A percentile compares a stretch with the other conserved stretches of the same genome.
These are phyloP conservation scores for Chaetoscypha palmicola DNA, from an alignment of 2,329 filamentous ascomycete genomes.

Conservation along the genomic window DNA sequence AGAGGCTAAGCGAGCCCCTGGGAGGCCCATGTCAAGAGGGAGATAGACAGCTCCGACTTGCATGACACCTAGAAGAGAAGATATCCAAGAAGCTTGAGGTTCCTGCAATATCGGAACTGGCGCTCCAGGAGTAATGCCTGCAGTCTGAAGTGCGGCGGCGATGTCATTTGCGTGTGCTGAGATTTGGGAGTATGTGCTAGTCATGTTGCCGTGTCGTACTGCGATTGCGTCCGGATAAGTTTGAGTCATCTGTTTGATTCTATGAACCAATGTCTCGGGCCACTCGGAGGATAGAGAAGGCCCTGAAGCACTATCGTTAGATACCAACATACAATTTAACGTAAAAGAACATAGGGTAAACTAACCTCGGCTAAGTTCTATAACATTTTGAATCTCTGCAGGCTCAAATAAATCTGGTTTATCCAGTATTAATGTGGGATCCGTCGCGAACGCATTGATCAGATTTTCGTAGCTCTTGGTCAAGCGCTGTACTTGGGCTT, in stretches of 20 bases:
- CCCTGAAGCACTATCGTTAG: too few relatives aligned
- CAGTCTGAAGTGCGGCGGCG: conserved; percentile 24
- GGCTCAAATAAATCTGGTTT: too few relatives aligned
- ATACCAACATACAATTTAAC: too few relatives aligned
- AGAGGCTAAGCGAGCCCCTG: conserved; percentile 15
- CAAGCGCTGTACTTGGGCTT: not conserved
- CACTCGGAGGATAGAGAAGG: not conserved
- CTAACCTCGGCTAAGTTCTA: too few relatives aligned
- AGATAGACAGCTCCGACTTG: conserved; percentile 29
- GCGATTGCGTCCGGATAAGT: not conserved
- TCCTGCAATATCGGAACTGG: conserved; percentile 27
- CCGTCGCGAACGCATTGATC: not conserved
- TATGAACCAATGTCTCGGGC: not conserved
- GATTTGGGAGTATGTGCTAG: conserved; percentile 32
- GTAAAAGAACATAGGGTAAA: too few relatives aligned
- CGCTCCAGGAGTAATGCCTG: conserved; percentile 17
- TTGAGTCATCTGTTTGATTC: not conserved
- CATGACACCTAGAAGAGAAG: conserved; percentile 29
- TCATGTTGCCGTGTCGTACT: conserved; percentile 14
- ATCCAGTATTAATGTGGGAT: too few relatives aligned
- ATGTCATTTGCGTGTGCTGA: conserved; percentile 31
- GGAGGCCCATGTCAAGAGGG: conserved; percentile 27
- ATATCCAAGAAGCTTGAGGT: conserved; percentile 19
- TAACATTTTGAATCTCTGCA: too few relatives aligned
- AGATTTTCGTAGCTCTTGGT: not conserved